Conservation (phyloP, 1,284 basidiomycete species). For the Agroathelia rolfsii region DNA sequence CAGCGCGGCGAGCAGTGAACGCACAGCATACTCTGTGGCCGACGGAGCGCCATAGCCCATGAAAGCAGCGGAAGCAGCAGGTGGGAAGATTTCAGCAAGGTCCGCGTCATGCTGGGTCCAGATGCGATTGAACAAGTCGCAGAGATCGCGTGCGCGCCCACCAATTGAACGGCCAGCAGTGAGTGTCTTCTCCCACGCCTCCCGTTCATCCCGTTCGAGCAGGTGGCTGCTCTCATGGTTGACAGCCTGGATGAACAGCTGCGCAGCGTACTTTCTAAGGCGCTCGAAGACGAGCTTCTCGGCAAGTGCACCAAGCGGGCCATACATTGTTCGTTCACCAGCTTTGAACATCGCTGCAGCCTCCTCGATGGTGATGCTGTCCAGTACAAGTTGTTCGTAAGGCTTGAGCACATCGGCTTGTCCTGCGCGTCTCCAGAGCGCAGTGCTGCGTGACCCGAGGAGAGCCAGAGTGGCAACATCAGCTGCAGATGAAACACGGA, state of each 20-base stretch:
- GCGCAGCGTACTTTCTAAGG: slow-evolving; percentile 37
- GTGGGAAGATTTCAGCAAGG: slow-evolving; percentile 17
- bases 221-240: slow-evolving; percentile 22
- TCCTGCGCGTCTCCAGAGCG: slow-evolving; percentile 23
- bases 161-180: slow-evolving; percentile 40
- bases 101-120: slow-evolving; percentile 10
- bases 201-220: too few relatives aligned
- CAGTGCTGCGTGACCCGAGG: too few relatives aligned
- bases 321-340: slow-evolving; percentile 13
- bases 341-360: slow-evolving; percentile 26
- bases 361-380: slow-evolving; percentile 36
- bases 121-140: slow-evolving; percentile 7
- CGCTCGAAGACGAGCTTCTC: slow-evolving; percentile 36
- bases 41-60: slow-evolving; percentile 26
- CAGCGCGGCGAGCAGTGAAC: slow-evolving; percentile 42
- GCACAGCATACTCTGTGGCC: slow-evolving; percentile 31
- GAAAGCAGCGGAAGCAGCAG: slow-evolving; percentile 16
- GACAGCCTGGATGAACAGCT: slow-evolving; percentile 41
- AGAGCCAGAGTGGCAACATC: too few relatives aligned
- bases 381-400: slow-evolving; percentile 46
- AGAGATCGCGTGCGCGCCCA: slow-evolving; percentile 20
- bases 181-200: too few relatives aligned
- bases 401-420: slow-evolving; percentile 20
- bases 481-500: too few relatives aligned
- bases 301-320: slow-evolving; percentile 43